These are phyloP conservation scores for Circinella minor DNA, from an alignment of 371 early-diverging fungal species.

Conservation along the genomic window DNA sequence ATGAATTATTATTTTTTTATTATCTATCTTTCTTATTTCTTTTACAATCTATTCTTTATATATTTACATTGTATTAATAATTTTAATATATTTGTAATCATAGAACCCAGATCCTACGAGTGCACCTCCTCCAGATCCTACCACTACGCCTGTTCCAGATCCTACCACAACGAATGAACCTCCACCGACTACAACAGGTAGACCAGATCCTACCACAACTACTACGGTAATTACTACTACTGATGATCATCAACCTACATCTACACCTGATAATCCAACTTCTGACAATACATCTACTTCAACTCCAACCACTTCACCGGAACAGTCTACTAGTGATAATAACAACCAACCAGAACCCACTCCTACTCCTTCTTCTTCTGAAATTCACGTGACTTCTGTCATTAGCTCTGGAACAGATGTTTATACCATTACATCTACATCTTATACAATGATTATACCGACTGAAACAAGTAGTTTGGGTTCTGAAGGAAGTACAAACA, in stretches of 20 bases:
- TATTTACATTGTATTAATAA: background rate
- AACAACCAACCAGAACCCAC: background rate
- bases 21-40: background rate
- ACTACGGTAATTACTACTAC: constrained; percentile 11
- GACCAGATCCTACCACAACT: background rate
- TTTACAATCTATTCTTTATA: too few species aligned
- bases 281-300: background rate
- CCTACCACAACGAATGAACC: constrained; percentile 3
- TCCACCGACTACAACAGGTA: constrained; percentile 2
- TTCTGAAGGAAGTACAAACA: background rate
- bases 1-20: background rate
- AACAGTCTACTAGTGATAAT: background rate
- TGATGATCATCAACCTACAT: background rate
- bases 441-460: constrained; percentile 7
- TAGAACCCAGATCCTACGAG: background rate
- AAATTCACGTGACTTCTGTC: constrained; percentile 7
- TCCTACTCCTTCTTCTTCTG: constrained; percentile 3
- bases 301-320: constrained; percentile 1
- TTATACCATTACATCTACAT: constrained; percentile 17
- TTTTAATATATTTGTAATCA: background rate
- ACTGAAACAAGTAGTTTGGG: background rate
- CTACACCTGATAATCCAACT: constrained; percentile 3
- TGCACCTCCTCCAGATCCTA: background rate
- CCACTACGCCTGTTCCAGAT: constrained; percentile 1
- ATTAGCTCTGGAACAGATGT: constrained; percentile 10